Evolutionary conservation across 2,329 filamentous ascomycete species (phyloP), one percentile per base, ranked within the genome.

Genomic region (Xylariaceae sp.): DNA sequence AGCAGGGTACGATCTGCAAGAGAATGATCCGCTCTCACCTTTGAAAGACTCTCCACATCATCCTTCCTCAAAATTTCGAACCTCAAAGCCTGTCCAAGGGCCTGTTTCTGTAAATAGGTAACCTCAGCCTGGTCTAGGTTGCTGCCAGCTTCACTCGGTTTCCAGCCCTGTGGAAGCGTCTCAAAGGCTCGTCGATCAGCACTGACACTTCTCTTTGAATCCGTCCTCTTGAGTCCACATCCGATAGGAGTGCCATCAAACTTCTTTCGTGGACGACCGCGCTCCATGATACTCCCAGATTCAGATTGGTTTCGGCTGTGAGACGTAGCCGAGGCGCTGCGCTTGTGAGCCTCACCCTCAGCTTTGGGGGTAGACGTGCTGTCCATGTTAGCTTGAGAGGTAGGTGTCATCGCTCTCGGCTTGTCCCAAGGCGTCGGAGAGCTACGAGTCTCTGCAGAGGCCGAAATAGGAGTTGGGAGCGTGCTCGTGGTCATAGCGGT

Each of bases 41-140:
- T 78, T 13, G 84, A 86, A 4, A 89, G 69, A 15, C 68, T 66
- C 38, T 84, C 80, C 12, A 85, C 81, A 48, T 85, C 79, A 19
- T 76, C 74, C 38, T 72, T 70, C 35, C 65, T 68, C 17, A 86
- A 68, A n/a, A 86, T 72, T 60, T 85, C 79, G 47, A 85, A 86
- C 22, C 78, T 69, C 29, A 74, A 69, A 0, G 76, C 78, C 56
- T 85, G 81, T 22, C 77, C 75, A 29, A 79, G 63, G 1, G 82
- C 81, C 55, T 85, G 81, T 49, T 71, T 73, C 42, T 78, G 73
- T 17, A 86, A 62, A 3, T 66, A 63, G 9, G 61, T 60, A 12
- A 79, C 57, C 41, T 85, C 80, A 2, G 59, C 53, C 7, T 65
- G 53, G 11, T 68, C 68, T 15, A 85, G 55, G 35, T 69, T 67